Conservation (phyloP, 176 grass and related monocot genomes). For the Oryza coarctata region DNA sequence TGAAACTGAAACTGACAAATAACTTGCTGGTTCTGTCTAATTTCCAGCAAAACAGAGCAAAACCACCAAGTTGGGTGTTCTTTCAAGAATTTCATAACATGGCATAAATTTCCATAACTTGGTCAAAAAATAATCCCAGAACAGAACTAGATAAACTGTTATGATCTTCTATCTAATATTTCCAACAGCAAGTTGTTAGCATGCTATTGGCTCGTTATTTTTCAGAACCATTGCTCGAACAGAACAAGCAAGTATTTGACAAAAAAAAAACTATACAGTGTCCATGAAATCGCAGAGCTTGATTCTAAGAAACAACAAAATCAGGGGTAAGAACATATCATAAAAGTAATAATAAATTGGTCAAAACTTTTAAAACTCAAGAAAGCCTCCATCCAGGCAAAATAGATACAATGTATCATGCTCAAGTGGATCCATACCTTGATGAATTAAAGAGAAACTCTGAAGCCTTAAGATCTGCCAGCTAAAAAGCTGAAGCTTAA, state of each 20-base stretch:
- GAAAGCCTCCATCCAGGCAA: not conserved
- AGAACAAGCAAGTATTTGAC: not conserved
- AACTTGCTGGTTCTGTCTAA: not conserved
- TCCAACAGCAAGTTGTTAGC: not conserved
- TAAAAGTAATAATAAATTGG: not conserved
- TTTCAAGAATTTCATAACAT: not conserved
- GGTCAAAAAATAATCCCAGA: not conserved
- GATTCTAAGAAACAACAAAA: not conserved
- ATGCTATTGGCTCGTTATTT: not conserved
- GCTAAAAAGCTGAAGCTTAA: slow-evolving; percentile 40
- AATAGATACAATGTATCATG: slow-evolving; percentile 29
- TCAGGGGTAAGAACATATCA: not conserved
- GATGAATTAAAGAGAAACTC: slow-evolving; percentile 10
- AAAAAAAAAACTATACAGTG: not conserved
- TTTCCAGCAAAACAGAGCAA: not conserved
- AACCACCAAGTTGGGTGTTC: not conserved
- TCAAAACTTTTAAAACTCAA: not conserved
- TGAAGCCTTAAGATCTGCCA: slow-evolving; percentile 27
- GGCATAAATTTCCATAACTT: not conserved
- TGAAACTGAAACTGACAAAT: not conserved
- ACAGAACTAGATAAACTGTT: not conserved
- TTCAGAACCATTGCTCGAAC: not conserved
- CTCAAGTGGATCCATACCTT: slow-evolving; percentile 29
- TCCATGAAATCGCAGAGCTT: not conserved
- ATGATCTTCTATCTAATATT: not conserved